Evolutionary conservation across 371 early-diverging fungal species (phyloP), one percentile per base, ranked within the genome.

Genomic region (Mortierella sp.): DNA sequence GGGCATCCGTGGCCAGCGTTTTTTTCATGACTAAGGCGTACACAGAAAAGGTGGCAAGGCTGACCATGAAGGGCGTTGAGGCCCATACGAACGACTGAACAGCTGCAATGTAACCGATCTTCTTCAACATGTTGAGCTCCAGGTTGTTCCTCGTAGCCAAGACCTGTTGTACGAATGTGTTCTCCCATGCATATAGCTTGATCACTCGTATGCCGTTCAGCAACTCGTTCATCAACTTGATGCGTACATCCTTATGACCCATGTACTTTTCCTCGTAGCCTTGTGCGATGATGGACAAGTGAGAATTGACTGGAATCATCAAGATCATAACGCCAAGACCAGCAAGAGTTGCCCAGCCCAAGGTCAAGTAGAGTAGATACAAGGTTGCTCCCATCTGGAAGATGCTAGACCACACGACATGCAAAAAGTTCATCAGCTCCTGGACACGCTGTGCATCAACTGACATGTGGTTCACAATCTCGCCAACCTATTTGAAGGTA

Each of bases 181-280:
- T 71, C 56, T 91, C 91, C 91, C 91, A 91, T 7, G 89, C 89
- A 67, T 90, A 88, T 12, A 90, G 73, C 61, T 96, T 96, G 79
- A 96, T 92, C 31, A 96, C 94, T 69, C 94, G 94, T 71, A 97
- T 97, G 14, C 96, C 97, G 59, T 91, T 91, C 59, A 98, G 79
- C 9, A 96, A 79, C 82, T 98, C 98, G 80, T 97, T 92, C 93
- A 95, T 96, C 67, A 95, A 71, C 80, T 93, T 94, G 57, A 95
- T 92, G 67, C 98, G 86, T 19, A 80, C 74, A 78, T 97, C 97
- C 81, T 95, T 96, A 80, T 92, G 94, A 21, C 84, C 87, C 96
- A 97, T 96, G 74, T 95, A 94, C 34, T 82, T 80, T 83, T 94
- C 92, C 78, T 95, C 93, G 29, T 90, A 81, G 9, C 71, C 80